Percentiles rank a stretch among this genome's conserved stretches.
These are phyloP conservation scores for Tremellales sp. DNA, from an alignment of 1,284 basidiomycete genomes.

Conservation along the genomic window DNA sequence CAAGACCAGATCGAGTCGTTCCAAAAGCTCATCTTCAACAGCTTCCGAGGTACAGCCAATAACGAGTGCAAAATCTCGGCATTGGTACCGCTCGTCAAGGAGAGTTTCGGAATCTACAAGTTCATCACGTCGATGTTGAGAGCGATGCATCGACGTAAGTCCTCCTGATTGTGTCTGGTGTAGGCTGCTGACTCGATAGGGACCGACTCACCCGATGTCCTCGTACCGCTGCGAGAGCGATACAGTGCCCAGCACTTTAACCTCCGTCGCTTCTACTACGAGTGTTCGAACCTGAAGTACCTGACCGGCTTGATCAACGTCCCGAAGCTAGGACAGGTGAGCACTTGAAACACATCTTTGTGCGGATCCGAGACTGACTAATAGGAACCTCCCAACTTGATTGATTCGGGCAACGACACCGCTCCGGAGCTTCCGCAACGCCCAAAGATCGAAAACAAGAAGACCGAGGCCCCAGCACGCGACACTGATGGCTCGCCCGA, in stretches of 20 bases:
- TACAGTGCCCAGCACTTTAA: conserved; percentile 85
- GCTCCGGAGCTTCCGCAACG: conserved; percentile 85
- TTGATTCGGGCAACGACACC: conserved; percentile 62
- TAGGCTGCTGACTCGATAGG: conserved; percentile 52
- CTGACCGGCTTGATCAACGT: conserved; percentile 93
- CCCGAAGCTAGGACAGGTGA: conserved; percentile 83
- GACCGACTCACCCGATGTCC: conserved; percentile 77
- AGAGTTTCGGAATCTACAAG: conserved; percentile 94
- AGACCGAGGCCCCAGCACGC: conserved; percentile 51
- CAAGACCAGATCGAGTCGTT: conserved; percentile 97
- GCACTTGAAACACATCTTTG: too few relatives aligned
- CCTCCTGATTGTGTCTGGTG: neutral
- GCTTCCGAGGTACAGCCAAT: conserved; percentile 82
- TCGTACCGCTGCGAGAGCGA: conserved; percentile 78
- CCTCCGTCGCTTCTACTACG: conserved; percentile 93
- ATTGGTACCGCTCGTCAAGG: conserved; percentile 89
- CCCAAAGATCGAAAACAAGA: conserved; percentile 58
- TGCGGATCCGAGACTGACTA: too few relatives aligned
- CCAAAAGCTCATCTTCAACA: conserved; percentile 90
- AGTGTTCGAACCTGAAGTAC: conserved; percentile 95
- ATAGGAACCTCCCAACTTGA: conserved; percentile 89
- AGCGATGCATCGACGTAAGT: conserved; percentile 84
- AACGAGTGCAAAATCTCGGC: conserved; percentile 94
- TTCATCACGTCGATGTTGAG: conserved; percentile 97
- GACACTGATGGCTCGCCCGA: conserved; percentile 60